Evolutionary conservation across 768 basidiomycete genomes (phyloP).

Genomic region (Rhizopogon vinicolor): DNA sequence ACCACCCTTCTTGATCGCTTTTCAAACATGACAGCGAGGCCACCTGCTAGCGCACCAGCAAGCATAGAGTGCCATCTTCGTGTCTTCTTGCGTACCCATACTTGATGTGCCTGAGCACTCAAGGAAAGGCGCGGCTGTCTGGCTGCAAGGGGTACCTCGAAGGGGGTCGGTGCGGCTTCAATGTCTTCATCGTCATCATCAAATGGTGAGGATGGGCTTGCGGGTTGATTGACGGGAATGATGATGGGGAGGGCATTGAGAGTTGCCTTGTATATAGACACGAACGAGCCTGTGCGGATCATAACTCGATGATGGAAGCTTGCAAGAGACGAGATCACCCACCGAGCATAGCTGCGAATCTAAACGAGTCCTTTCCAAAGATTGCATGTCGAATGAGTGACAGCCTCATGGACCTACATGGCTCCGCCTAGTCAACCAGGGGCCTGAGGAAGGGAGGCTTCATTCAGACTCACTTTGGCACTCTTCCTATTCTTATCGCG

Average conservation of each 20-base stretch:
- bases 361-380: slow-evolving; percentile 76
- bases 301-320: not conserved
- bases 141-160: slow-evolving; percentile 15
- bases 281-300: slow-evolving; percentile 55
- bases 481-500: slow-evolving; percentile 42
- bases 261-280: slow-evolving; percentile 54
- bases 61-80: slow-evolving; percentile 75
- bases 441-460: too few relatives aligned
- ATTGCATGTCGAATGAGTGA: slow-evolving; percentile 74
- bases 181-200: slow-evolving; percentile 25
- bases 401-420: too few relatives aligned
- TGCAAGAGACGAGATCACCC: slow-evolving; percentile 10
- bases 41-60: slow-evolving; percentile 75
- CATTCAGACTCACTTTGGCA: too few relatives aligned
- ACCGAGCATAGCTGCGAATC: slow-evolving; percentile 90
- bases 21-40: slow-evolving; percentile 73
- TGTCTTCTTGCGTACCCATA: slow-evolving; percentile 62
- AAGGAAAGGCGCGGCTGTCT: slow-evolving; percentile 54
- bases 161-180: slow-evolving; percentile 3
- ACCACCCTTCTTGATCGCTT: slow-evolving; percentile 56
- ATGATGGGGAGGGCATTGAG: too few relatives aligned
- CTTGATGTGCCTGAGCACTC: slow-evolving; percentile 57
- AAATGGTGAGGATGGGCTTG: slow-evolving; percentile 20
- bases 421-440: too few relatives aligned
- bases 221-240: slow-evolving; percentile 37